Percentiles rank a stretch among this genome's conserved stretches.
Conservation (phyloP, 192 early-diverging fungal species). For the Mortierella claussenii region DNA sequence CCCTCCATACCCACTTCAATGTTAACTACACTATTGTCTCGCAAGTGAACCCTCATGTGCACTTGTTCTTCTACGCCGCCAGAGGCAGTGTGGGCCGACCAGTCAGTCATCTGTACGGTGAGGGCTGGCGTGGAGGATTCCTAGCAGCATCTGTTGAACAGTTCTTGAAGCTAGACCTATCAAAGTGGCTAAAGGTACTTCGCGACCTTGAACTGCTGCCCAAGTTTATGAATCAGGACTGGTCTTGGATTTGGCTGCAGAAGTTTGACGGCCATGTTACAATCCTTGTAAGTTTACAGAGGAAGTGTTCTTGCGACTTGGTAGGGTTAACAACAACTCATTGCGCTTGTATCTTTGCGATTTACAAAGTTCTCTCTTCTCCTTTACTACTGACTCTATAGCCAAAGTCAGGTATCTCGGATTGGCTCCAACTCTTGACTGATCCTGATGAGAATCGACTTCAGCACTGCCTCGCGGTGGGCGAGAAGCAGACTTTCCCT, state of each 20-base stretch:
- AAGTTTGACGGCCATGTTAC: constrained; percentile 92
- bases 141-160: constrained; percentile 81
- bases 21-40: constrained; percentile 87
- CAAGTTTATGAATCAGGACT: constrained; percentile 77
- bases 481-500: constrained; percentile 75
- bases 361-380: too few species aligned
- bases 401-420: constrained; percentile 66
- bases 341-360: too few species aligned
- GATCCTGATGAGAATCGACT: constrained; percentile 73
- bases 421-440: constrained; percentile 70
- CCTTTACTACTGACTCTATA: constrained; percentile 10
- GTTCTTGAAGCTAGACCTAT: constrained; percentile 84
- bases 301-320: too few species aligned
- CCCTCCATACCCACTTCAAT: constrained; percentile 80
- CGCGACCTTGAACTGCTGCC: constrained; percentile 86
- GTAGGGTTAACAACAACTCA: too few species aligned
- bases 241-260: constrained; percentile 88
- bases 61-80: constrained; percentile 87
- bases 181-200: constrained; percentile 85
- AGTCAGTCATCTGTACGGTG: constrained; percentile 72
- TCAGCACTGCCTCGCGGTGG: constrained; percentile 65
- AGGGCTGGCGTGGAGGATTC: constrained; percentile 94
- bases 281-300: constrained; percentile 63
- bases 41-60: constrained; percentile 92
- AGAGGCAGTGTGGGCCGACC: constrained; percentile 82